Percentiles rank a stretch among this genome's conserved stretches.
Conservation (phyloP, 768 basidiomycete species). For the Dentipellis sp. region DNA sequence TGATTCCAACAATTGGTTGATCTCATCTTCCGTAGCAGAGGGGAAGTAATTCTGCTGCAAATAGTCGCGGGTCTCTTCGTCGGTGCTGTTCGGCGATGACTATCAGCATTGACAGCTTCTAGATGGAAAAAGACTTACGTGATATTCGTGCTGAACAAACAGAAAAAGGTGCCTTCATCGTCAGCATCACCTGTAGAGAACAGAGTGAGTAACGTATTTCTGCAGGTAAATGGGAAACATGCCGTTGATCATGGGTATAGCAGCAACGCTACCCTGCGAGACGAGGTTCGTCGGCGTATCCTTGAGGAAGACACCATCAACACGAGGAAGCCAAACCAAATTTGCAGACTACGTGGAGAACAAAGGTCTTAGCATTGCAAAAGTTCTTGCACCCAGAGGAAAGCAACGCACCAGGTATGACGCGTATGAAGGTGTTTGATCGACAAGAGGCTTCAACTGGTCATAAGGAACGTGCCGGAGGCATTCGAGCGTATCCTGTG, state of each 20-base stretch:
- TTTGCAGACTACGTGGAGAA: too few relatives aligned
- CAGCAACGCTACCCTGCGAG: slow-evolving; percentile 12
- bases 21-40: background rate
- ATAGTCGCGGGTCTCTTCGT: slow-evolving; percentile 7
- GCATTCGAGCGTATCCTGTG: slow-evolving; percentile 32
- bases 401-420: slow-evolving; percentile 22
- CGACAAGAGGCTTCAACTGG: slow-evolving; percentile 23
- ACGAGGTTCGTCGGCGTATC: slow-evolving; percentile 15
- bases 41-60: slow-evolving; percentile 3
- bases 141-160: slow-evolving; percentile 13
- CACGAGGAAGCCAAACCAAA: slow-evolving; percentile 17
- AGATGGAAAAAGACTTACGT: slow-evolving; percentile 12
- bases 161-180: slow-evolving; percentile 20
- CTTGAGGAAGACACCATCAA: slow-evolving; percentile 18
- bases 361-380: too few relatives aligned
- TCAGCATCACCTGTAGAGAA: slow-evolving; percentile 19
- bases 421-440: slow-evolving; percentile 22
- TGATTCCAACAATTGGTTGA: slow-evolving; percentile 4
- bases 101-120: background rate
- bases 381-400: too few relatives aligned
- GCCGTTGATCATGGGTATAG: slow-evolving; percentile 16
- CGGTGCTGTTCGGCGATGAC: slow-evolving; percentile 4
- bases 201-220: background rate
- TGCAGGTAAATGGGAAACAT: background rate
- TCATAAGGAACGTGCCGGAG: slow-evolving; percentile 18